Evolutionary conservation across 2,329 filamentous ascomycete genomes (phyloP).

Genomic region (Sphaerostilbella broomeana): DNA sequence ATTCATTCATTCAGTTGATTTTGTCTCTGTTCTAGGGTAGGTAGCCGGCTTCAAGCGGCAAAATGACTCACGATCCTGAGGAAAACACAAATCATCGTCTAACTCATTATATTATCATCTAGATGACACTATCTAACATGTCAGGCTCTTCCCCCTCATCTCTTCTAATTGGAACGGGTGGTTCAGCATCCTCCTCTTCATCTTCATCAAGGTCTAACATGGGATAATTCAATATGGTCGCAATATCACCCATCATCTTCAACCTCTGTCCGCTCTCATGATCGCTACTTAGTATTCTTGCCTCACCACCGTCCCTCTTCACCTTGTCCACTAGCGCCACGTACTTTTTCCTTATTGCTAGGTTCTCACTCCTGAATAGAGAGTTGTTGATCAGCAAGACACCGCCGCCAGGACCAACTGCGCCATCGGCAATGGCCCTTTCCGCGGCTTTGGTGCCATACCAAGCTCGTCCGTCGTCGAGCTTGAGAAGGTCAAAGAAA

Average conservation of each 20-base stretch:
- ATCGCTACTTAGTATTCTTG: constrained; percentile 81
- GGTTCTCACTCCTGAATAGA: constrained; percentile 76
- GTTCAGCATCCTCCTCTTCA: constrained; percentile 38
- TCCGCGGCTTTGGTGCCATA: constrained; percentile 82
- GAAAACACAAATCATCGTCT: no score
- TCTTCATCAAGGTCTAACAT: constrained; percentile 74
- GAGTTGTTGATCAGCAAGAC: constrained; percentile 80
- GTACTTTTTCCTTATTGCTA: constrained; percentile 70
- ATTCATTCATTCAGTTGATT: no score
- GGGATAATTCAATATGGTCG: constrained; percentile 85
- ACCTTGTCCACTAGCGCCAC: constrained; percentile 83
- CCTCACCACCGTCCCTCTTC: constrained; percentile 79
- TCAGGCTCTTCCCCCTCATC: constrained; percentile 24
- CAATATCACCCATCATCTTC: constrained; percentile 78
- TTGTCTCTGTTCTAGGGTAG: no score
- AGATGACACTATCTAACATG: constrained; percentile 31
- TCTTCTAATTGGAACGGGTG: constrained; percentile 10
- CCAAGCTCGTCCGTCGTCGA: constrained; percentile 82
- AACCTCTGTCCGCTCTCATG: constrained; percentile 88
- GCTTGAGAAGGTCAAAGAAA: constrained; percentile 69
- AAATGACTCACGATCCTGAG: no score
- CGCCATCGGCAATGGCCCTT: constrained; percentile 76
- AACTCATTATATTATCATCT: no score
- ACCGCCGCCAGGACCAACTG: constrained; percentile 79
- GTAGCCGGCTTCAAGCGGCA: no score